Evolutionary conservation across 2,329 filamentous ascomycete species (phyloP), one percentile per base, ranked within the genome.

Genomic region (Phialemonium atrogriseum): DNA sequence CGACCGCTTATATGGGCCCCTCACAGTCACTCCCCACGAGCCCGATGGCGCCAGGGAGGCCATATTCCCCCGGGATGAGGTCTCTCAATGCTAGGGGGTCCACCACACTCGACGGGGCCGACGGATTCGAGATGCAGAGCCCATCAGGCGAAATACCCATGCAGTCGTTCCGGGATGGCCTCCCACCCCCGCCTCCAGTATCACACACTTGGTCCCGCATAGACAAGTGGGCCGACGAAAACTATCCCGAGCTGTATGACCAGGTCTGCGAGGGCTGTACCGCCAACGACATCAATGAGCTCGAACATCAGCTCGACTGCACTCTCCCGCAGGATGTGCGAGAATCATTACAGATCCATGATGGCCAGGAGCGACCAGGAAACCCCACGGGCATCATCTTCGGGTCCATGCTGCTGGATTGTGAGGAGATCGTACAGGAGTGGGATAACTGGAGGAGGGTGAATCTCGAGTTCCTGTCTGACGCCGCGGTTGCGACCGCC

Each of bases 391-490:
- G 91, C 41, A 82, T 96, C 44, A 76, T 98, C 39, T 96, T 98
- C 48, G 76, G 88, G 38, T 82, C 77, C 54, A 98, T 98, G 91
- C 64, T 98, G 41, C 74, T 98, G 36, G 91, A 98, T 57, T 96
- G 91, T 52, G 91, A 98, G 58, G 91, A 98, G 54, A 94, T 98
- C 46, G 81, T 94, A 14, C 87, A 95, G 56, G 91, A 98, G 55
- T 96, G 89, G 85, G 82, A 84, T 48, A 93, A 94, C 52, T 98
- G 91, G 91, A 80, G 86, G 47, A 79, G 76, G 41, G 91, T 98
- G 40, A 94, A 94, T 52, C 78, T 89, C 36, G 85, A 95, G 51
- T 94, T 84, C 55, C 70, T 96, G 37, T 68, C 74, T 24, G 68
- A 76, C 54, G 76, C 57, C 17, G 36, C 45, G 29, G 62, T 58